phyloP scores from a whole-genome alignment of 768 basidiomycete genomes.

The Auricularia sp. region DNA sequence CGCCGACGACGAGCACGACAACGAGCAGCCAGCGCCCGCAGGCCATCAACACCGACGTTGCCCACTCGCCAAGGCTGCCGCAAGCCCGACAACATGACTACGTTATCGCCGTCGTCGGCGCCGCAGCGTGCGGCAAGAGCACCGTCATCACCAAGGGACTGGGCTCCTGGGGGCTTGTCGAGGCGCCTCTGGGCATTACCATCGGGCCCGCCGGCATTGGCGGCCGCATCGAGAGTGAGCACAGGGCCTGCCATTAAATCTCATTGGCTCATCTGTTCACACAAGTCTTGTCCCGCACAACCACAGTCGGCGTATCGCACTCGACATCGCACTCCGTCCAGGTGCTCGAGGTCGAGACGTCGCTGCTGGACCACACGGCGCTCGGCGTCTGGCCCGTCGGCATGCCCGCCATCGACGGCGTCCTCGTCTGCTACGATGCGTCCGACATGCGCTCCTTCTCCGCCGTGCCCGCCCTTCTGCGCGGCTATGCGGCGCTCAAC shows the following conservation, averaged over 20 bases:
- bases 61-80: background rate
- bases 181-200: constrained; percentile 9
- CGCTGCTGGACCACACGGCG: background rate
- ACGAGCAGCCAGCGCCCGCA: background rate
- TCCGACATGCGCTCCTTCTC: constrained; percentile 50
- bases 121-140: constrained; percentile 74
- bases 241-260: background rate
- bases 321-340: background rate
- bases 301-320: background rate
- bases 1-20: background rate
- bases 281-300: background rate
- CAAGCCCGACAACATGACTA: background rate
- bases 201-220: background rate
- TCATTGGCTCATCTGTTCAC: background rate
- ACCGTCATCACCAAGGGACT: constrained; percentile 71
- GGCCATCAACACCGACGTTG: background rate
- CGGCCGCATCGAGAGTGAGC: background rate
- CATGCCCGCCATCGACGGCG: constrained; percentile 46
- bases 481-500: constrained; percentile 48
- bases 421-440: constrained; percentile 81
- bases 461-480: constrained; percentile 56
- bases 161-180: constrained; percentile 43
- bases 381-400: background rate
- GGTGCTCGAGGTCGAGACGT: background rate
- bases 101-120: constrained; percentile 66